Base-by-base conservation (phyloP, 495 filamentous ascomycete genomes). In the Bombardia bombarda region DNA sequence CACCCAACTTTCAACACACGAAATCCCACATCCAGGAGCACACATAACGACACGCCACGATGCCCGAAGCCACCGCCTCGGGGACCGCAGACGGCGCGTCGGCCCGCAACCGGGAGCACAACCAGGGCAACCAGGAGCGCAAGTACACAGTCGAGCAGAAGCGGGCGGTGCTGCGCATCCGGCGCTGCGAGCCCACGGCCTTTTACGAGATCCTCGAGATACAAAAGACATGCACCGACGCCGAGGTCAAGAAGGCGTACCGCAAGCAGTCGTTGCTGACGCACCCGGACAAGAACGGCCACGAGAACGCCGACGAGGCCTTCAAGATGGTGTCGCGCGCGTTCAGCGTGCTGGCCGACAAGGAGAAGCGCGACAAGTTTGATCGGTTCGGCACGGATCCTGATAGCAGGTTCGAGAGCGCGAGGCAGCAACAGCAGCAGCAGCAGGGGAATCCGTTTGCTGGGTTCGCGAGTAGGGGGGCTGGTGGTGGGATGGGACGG, bases 231-330 rank as follows among this genome's bases (percentile, higher is more conserved):
- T 85, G 83, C 42, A 80, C 74, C 16, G 83, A 92, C 35, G 69
- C 70, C 38, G 86, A 93, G 52, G 83, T 98, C 63, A 98, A 96
- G 56, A 88, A 92, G 60, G 90, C 92, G 10, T 98, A 98, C 68
- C 78, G 86, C 56, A 96, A 94, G 60, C 75, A 87, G 50, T 87
- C 84, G 45, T 64, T 98, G 46, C 73, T 84, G 49, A 88, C 93
- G 51, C 92, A 98, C 66, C 92, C 92, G 48, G 90, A 95, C 78
- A 89, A 98, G 72, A 98, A 96, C 70, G 90, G 87, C n/a, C 89
- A 94, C 63, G 86, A 90, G 22, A 82, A 90, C 25, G 90, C 92
- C 42, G 92, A 95, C 63, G 92, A 98, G 67, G 92, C 92, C 18
- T 98, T 98, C 65, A 97, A 97, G 67, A 90, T 94, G 85, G 87